A percentile compares a stretch with the other conserved stretches of the same genome.
Evolutionary conservation across 345 rosid genomes (phyloP).

Genomic region (Psidium guajava): DNA sequence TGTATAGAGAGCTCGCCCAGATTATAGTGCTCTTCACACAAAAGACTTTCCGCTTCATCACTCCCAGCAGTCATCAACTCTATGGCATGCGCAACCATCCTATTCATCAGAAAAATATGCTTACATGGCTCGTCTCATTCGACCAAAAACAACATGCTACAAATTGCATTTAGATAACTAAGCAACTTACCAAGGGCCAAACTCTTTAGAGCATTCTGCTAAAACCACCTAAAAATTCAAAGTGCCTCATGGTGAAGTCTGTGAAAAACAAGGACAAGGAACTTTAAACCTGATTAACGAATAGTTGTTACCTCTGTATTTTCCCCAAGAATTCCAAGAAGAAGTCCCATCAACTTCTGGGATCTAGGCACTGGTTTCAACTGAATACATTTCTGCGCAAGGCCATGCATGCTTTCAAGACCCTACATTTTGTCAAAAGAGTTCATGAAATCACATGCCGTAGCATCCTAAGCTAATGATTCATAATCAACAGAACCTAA

Average conservation of each 20-base stretch:
- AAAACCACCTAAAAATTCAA: constrained; percentile 51
- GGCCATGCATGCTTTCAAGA: constrained; percentile 74
- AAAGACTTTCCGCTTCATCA: constrained; percentile 59
- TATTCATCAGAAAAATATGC: constrained; percentile 6
- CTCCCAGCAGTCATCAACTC: constrained; percentile 79
- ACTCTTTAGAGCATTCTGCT: constrained; percentile 87
- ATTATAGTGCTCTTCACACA: constrained; percentile 59
- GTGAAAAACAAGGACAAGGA: not conserved
- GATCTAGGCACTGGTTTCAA: constrained; percentile 51
- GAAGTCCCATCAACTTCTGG: constrained; percentile 60
- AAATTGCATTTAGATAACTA: not conserved
- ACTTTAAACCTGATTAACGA: not conserved
- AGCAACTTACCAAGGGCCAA: constrained; percentile 83
- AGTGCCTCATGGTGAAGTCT: not conserved
- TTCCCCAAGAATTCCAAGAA: constrained; percentile 81
- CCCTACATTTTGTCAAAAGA: constrained; percentile 40
- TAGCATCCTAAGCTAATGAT: not conserved
- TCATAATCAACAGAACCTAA: not conserved
- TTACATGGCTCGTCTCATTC: not conserved
- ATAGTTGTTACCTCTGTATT: constrained; percentile 59
- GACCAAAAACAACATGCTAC: not conserved
- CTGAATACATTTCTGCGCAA: constrained; percentile 77
- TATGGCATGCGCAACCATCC: constrained; percentile 94
- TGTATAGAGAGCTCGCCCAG: constrained; percentile 75
- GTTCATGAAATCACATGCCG: not conserved